These are phyloP conservation scores for Entophlyctis luteolus DNA, from an alignment of 192 early-diverging fungal genomes.

Conservation along the genomic window DNA sequence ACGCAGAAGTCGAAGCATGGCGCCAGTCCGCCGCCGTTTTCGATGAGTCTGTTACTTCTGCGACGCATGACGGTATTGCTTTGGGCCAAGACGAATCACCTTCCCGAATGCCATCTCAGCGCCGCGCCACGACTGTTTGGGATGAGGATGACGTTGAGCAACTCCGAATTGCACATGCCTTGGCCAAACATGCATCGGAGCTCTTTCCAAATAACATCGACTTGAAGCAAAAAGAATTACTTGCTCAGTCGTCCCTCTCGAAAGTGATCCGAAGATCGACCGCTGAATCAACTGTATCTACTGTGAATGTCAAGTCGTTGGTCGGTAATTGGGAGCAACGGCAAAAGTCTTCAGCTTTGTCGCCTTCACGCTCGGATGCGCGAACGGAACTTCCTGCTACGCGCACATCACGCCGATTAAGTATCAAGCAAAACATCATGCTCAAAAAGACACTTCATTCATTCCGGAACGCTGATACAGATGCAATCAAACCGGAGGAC, in stretches of 20 bases:
- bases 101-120: too few relatives aligned
- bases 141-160: constrained; percentile 12
- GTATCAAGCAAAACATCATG: background rate
- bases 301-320: background rate
- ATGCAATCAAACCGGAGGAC: background rate
- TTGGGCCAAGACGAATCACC: too few relatives aligned
- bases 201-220: constrained; percentile 14
- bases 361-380: background rate
- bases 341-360: background rate
- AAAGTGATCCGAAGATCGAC: background rate
- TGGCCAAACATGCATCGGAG: background rate
- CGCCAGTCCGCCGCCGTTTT: too few relatives aligned
- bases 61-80: too few relatives aligned
- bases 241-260: background rate
- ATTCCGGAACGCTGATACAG: background rate
- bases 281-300: background rate
- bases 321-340: constrained; percentile 6
- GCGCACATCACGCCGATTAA: background rate
- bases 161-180: background rate
- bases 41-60: too few relatives aligned
- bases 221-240: background rate
- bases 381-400: too few relatives aligned
- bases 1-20: too few relatives aligned
- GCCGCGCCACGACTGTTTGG: constrained; percentile 15
- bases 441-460: background rate